These are phyloP conservation scores for Thelonectria blattea DNA, from an alignment of 2,329 filamentous ascomycete species.

Conservation along the genomic window DNA sequence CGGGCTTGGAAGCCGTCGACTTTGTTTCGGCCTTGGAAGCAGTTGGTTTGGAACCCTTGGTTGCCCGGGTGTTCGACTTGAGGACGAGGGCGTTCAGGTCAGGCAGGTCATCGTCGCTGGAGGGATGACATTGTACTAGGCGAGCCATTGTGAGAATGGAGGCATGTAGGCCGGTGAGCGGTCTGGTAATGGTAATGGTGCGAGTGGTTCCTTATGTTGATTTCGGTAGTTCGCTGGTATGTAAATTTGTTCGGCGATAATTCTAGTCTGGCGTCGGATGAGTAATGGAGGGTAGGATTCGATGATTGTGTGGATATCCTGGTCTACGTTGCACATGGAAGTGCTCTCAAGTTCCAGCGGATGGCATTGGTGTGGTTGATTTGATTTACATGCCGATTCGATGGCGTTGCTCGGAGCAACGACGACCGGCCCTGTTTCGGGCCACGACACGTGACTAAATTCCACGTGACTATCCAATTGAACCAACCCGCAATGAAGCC, in stretches of 20 bases:
- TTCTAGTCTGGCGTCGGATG: neutral
- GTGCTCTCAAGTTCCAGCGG: neutral
- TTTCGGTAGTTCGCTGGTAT: neutral
- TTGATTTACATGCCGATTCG: neutral
- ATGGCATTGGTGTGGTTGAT: neutral
- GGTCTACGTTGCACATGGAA: neutral
- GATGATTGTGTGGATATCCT: constrained; percentile 1
- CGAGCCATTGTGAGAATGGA: constrained; percentile 36
- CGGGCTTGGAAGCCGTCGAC: constrained; percentile 34
- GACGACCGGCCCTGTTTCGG: neutral
- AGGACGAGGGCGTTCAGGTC: constrained; percentile 44
- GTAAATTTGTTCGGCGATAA: constrained; percentile 1
- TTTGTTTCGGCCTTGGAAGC: constrained; percentile 20
- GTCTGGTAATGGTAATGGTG: neutral
- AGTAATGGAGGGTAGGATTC: neutral
- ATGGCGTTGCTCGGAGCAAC: neutral
- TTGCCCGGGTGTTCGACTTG: constrained; percentile 24
- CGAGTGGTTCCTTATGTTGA: neutral
- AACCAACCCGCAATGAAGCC: too few relatives aligned
- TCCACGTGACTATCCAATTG: neutral
- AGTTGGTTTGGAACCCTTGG: constrained; percentile 18
- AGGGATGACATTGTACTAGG: constrained; percentile 38
- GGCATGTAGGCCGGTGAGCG: neutral
- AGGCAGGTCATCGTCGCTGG: constrained; percentile 52
- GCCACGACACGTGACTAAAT: neutral